phyloP scores from a whole-genome alignment of 805 yeast species.

The Pichia gijzeniarum region DNA sequence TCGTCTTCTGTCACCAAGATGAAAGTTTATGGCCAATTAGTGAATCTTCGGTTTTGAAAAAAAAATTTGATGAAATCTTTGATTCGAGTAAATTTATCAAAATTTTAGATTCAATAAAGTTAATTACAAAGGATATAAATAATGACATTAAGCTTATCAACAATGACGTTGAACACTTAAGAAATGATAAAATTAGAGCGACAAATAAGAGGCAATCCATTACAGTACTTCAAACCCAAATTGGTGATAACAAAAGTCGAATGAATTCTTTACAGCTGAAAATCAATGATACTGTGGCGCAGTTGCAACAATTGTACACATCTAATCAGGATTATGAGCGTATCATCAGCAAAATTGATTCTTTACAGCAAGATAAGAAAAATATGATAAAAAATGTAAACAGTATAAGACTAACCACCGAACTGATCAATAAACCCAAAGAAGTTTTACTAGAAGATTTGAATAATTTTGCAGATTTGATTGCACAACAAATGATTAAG shows the following conservation, averaged over 20 bases:
- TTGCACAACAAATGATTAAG: conserved; percentile 22
- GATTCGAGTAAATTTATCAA: conserved; percentile 92
- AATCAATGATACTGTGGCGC: conserved; percentile 47
- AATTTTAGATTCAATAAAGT: conserved; percentile 74
- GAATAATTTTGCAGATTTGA: conserved; percentile 34
- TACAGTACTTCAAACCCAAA: conserved; percentile 35
- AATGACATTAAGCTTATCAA: conserved; percentile 69
- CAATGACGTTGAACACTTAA: conserved; percentile 72
- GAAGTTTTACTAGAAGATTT: conserved; percentile 35
- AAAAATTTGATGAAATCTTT: conserved; percentile 92
- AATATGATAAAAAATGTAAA: conserved; percentile 45
- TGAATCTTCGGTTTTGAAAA: conserved; percentile 84
- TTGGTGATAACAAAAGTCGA: conserved; percentile 41
- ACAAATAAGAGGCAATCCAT: conserved; percentile 46
- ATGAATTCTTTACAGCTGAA: conserved; percentile 43
- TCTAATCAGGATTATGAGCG: conserved; percentile 79
- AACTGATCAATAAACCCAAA: conserved; percentile 38
- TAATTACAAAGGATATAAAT: conserved; percentile 68
- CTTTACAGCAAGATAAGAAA: conserved; percentile 40
- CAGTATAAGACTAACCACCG: conserved; percentile 43
- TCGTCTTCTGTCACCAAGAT: conserved; percentile 95
- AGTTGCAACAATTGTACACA: conserved; percentile 59
- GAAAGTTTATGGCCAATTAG: conserved; percentile 94
- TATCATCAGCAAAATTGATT: conserved; percentile 56
- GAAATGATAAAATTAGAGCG: conserved; percentile 69